Percentiles rank a stretch among this genome's conserved stretches.
Evolutionary conservation across 768 basidiomycete genomes (phyloP).

Genomic region (Lyophyllum shimeji): DNA sequence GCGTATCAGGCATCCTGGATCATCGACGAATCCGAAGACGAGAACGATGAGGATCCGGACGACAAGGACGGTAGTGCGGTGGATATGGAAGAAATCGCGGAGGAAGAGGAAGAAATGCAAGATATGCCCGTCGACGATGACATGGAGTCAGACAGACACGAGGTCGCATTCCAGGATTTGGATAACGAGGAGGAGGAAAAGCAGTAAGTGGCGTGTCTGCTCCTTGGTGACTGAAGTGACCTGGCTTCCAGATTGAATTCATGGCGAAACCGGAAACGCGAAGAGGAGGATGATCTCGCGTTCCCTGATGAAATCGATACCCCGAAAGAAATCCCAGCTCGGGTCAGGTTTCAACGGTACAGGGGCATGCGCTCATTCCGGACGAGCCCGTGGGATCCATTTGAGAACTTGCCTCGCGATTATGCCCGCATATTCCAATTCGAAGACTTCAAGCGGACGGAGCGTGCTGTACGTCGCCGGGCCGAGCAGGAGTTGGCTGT

Average conservation of each 20-base stretch:
- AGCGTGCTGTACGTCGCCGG: constrained; percentile 63
- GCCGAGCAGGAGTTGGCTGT: constrained; percentile 59
- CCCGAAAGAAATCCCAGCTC: constrained; percentile 78
- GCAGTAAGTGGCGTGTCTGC: constrained; percentile 57
- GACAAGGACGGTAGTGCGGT: constrained; percentile 39
- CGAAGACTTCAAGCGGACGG: constrained; percentile 89
- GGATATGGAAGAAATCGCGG: constrained; percentile 39
- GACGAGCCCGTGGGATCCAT: constrained; percentile 97
- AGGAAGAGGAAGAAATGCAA: constrained; percentile 66
- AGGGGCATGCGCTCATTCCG: constrained; percentile 90
- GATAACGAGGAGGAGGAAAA: constrained; percentile 82
- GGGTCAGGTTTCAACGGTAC: constrained; percentile 85
- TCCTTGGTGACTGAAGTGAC: constrained; percentile 2
- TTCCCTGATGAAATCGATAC: constrained; percentile 98
- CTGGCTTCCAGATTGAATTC: constrained; percentile 50
- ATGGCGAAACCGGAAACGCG: constrained; percentile 69
- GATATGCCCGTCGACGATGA: constrained; percentile 57
- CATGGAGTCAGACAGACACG: constrained; percentile 53
- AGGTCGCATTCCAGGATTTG: constrained; percentile 70
- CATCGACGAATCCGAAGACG: constrained; percentile 75
- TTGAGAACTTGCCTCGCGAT: constrained; percentile 91
- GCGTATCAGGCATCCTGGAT: constrained; percentile 99
- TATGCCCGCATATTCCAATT: constrained; percentile 97
- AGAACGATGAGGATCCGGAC: constrained; percentile 46
- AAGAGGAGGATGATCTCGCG: constrained; percentile 78